phyloP scores from a whole-genome alignment of 2,329 filamentous ascomycete species.

The Nemania sp. region DNA sequence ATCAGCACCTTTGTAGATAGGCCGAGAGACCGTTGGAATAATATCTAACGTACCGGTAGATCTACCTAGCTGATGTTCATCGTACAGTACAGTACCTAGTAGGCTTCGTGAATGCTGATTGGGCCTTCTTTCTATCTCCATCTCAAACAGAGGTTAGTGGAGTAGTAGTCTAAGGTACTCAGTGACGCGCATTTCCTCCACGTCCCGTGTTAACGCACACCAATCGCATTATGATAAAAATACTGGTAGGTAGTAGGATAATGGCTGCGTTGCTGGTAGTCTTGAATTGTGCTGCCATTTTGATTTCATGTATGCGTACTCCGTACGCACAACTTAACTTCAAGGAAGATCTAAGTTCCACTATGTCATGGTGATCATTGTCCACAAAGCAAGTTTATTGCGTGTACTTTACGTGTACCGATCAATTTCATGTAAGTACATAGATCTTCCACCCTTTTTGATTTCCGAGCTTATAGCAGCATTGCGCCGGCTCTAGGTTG shows the following conservation, averaged over 20 bases:
- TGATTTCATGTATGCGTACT: no score
- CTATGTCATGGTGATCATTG: slow-evolving; percentile 5
- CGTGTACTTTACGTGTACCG: neutral
- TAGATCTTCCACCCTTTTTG: no score
- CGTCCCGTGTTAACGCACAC: slow-evolving; percentile 14
- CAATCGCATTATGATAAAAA: slow-evolving; percentile 8
- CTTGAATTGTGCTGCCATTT: no score
- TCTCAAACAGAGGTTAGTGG: slow-evolving; percentile 3
- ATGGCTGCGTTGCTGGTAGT: neutral
- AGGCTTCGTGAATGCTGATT: slow-evolving; percentile 8
- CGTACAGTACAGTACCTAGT: slow-evolving; percentile 1
- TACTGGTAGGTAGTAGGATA: no score
- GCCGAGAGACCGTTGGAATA: neutral
- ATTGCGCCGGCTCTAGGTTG: neutral
- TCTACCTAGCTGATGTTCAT: neutral
- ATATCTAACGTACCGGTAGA: no score
- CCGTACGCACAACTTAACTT: neutral
- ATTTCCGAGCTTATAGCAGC: neutral
- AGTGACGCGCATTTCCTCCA: slow-evolving; percentile 22
- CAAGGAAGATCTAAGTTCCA: neutral
- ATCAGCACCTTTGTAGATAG: no score
- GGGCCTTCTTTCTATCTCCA: slow-evolving; percentile 2
- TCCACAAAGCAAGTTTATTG: neutral
- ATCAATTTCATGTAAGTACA: no score
- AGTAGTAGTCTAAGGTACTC: no score